Conservation (phyloP, 73 alveolate genomes). For the Blepharisma japonicum region DNA sequence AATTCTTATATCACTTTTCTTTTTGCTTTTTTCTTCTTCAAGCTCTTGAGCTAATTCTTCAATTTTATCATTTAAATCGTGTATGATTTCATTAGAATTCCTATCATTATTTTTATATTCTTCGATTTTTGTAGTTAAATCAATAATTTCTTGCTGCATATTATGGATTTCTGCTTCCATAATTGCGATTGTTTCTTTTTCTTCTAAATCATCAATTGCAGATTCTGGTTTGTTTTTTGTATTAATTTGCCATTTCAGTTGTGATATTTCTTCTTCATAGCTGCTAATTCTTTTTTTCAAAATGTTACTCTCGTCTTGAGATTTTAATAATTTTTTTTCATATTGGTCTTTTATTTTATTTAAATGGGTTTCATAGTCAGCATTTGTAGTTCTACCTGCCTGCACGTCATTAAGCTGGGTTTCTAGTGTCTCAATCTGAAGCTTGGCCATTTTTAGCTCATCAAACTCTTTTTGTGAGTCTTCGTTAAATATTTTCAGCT, state of each 20-base stretch:
- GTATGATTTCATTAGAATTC: neutral
- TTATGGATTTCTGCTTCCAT: slow-evolving; percentile 7
- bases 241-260: neutral
- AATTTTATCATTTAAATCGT: neutral
- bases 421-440: neutral
- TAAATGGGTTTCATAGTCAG: slow-evolving; percentile 10
- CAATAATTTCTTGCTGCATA: neutral
- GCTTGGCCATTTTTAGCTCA: neutral
- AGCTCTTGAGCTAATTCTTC: neutral
- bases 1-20: neutral
- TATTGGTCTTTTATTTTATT: neutral
- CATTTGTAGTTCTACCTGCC: neutral
- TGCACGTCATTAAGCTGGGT: neutral
- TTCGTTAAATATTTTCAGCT: neutral
- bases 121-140: neutral
- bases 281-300: neutral
- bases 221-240: neutral
- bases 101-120: neutral
- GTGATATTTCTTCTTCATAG: neutral
- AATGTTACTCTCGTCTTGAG: neutral
- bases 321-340: slow-evolving; percentile 7
- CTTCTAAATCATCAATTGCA: neutral
- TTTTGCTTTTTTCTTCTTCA: neutral
- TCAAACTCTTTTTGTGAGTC: neutral
- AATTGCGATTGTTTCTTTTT: neutral